phyloP scores from a whole-genome alignment of 495 filamentous ascomycete genomes.

The Bombardia bombarda region DNA sequence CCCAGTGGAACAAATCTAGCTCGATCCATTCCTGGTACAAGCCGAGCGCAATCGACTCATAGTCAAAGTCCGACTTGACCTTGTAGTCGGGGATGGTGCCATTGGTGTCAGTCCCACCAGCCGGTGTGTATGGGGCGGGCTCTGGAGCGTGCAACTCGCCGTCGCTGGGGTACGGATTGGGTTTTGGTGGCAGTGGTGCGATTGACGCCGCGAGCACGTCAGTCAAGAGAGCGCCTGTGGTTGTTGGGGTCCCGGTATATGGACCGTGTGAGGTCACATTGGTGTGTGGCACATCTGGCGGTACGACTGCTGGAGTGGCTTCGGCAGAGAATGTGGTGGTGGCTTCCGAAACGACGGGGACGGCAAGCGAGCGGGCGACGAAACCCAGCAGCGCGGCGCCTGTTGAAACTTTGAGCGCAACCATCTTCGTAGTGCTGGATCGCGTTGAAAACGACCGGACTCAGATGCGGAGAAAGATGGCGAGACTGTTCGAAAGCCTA shows the following conservation, averaged over 20 bases:
- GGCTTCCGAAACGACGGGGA: slow-evolving; percentile 27
- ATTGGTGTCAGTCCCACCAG: slow-evolving; percentile 75
- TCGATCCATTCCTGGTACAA: slow-evolving; percentile 85
- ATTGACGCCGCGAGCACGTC: slow-evolving; percentile 41
- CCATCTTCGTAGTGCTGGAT: slow-evolving; percentile 7
- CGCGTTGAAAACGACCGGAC: no score
- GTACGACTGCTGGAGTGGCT: slow-evolving; percentile 12
- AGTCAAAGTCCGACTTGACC: slow-evolving; percentile 66
- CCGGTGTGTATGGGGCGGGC: slow-evolving; percentile 67
- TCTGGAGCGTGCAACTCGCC: slow-evolving; percentile 57
- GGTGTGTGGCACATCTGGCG: slow-evolving; percentile 19
- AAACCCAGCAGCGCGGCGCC: slow-evolving; percentile 16
- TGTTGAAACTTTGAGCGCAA: slow-evolving; percentile 7
- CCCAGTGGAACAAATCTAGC: slow-evolving; percentile 79
- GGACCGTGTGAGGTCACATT: slow-evolving; percentile 45
- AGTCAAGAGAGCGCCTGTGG: slow-evolving; percentile 49
- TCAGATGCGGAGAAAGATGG: no score
- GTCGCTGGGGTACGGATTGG: slow-evolving; percentile 54
- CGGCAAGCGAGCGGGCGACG: slow-evolving; percentile 8
- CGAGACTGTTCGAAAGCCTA: no score
- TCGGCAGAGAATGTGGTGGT: slow-evolving; percentile 28
- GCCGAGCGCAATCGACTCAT: slow-evolving; percentile 59
- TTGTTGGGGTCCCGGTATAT: slow-evolving; percentile 52
- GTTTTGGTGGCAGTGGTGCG: slow-evolving; percentile 34
- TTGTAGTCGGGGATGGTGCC: slow-evolving; percentile 66